Evolutionary conservation across 371 early-diverging fungal species (phyloP), one percentile per base, ranked within the genome.

Genomic region (Apophysomyces elegans): DNA sequence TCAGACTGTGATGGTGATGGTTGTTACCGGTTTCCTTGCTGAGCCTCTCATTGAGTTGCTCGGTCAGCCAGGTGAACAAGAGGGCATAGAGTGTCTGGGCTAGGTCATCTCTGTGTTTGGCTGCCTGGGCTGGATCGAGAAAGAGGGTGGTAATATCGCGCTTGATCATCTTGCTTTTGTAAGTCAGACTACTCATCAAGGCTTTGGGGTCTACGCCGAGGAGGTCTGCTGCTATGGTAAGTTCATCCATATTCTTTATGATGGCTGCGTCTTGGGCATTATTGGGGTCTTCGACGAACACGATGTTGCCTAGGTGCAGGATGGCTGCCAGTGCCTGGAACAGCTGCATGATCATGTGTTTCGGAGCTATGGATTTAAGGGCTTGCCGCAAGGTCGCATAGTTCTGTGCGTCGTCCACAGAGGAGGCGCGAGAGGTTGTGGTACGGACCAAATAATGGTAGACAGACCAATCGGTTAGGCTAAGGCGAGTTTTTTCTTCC

Each of bases 291-390:
- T 89, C 80, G 63, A 83, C 80, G 72, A 97, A 98, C 45, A 87
- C 83, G 65, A 98, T 77, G 73, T 96, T 96, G 26, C 96, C 95
- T 21, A 98, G 80, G 67, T 93, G 91, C 16, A 98, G 79, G 61
- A 98, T 95, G 14, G 95, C 92, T 1, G 95, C 88, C 60, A 98
- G 67, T 37, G 94, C 82, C 66, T 94, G 91, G 71, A 92, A 96
- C 35, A 97, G 85, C 69, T 92, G 92, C 7, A 84, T 83, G 56
- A 91, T 86, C 69, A 86, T 86, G 64, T 89, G 88, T 61, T 88
- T 86, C 58, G 89, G 87, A 58, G 54, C 92, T 37, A 95, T 68
- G 32, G 87, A 70, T 71, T 93, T 94, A 74, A 98, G 77, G 12
- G 92, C 90, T 7, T 79, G 83, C 39, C 87, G 84, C n/a, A 96